Conservation (phyloP, 2,329 filamentous ascomycete species). For the Diaporthe vaccinii region DNA sequence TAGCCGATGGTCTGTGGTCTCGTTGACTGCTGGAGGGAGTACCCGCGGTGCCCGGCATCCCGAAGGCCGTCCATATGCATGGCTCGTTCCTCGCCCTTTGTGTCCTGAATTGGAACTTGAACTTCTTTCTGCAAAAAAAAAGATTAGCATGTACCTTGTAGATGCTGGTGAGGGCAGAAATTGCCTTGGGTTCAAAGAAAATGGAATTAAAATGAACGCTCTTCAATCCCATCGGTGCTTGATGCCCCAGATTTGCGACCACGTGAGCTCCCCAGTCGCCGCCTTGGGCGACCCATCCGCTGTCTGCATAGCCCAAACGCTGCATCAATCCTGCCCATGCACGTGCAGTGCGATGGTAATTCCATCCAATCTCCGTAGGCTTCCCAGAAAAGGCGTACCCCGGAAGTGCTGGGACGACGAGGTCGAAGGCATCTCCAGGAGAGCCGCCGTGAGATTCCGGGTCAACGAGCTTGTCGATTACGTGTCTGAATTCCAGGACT, state of each 20-base stretch:
- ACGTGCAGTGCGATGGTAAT: conserved; percentile 1
- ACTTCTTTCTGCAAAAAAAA: conserved; percentile 13
- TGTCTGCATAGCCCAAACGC: conserved; percentile 12
- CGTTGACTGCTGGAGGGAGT: conserved; percentile 17
- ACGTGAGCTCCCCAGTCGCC: conserved; percentile 21
- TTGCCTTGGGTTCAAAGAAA: conserved; percentile 5
- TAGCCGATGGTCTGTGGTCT: conserved; percentile 12
- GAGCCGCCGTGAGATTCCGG: conserved; percentile 3
- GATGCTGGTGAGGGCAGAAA: neutral
- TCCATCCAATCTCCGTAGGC: conserved; percentile 1
- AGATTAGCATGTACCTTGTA: neutral
- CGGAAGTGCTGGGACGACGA: conserved; percentile 7
- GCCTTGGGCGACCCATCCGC: conserved; percentile 1
- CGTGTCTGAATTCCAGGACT: conserved; percentile 13
- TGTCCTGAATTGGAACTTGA: neutral
- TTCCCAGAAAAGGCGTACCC: conserved; percentile 15
- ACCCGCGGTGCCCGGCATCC: conserved; percentile 6
- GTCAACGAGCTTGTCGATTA: conserved; percentile 7
- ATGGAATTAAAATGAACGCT: conserved; percentile 17
- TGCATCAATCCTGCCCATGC: conserved; percentile 6
- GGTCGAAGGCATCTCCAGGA: neutral
- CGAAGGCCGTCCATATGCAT: neutral
- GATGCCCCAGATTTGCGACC: neutral
- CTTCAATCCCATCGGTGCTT: conserved; percentile 4
- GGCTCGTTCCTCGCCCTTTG: conserved; percentile 7